Percentiles rank a stretch among this genome's conserved stretches.
Conservation (phyloP, 129 eudicot species). For the Artemisia annua region DNA sequence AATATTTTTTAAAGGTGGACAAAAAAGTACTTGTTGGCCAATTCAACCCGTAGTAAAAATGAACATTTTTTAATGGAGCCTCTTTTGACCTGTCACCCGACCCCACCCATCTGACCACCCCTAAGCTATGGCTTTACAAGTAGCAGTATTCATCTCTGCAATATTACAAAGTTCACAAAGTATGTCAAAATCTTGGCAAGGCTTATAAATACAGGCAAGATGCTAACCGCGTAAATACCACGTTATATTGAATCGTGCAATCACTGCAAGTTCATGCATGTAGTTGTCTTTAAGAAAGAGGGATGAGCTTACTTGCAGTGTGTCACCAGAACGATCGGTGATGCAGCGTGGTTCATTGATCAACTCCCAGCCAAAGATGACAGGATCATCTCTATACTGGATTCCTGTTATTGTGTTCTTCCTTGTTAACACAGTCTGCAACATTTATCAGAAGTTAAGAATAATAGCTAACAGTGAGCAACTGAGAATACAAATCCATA, state of each 20-base stretch:
- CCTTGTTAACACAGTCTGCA: slow-evolving; percentile 80
- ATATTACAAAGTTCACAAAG: no score
- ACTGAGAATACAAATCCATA: no score
- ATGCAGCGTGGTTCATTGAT: slow-evolving; percentile 95
- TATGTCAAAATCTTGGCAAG: no score
- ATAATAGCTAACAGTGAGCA: not conserved
- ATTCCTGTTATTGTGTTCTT: slow-evolving; percentile 88
- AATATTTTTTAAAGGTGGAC: no score
- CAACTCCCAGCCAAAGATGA: slow-evolving; percentile 91
- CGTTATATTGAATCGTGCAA: not conserved
- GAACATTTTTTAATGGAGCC: not conserved
- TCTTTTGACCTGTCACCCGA: not conserved
- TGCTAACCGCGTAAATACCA: no score
- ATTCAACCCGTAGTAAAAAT: not conserved
- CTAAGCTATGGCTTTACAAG: not conserved
- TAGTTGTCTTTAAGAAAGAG: not conserved
- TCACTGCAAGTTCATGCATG: not conserved
- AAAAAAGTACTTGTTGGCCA: not conserved
- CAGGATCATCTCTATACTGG: slow-evolving; percentile 93
- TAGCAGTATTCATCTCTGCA: no score
- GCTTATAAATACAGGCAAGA: no score
- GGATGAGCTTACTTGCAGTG: slow-evolving; percentile 63
- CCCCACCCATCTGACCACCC: not conserved
- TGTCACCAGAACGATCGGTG: slow-evolving; percentile 88
- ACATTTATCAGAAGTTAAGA: not conserved